Evolutionary conservation across 2,329 filamentous ascomycete species (phyloP).

Genomic region (Botrytis squamosa): DNA sequence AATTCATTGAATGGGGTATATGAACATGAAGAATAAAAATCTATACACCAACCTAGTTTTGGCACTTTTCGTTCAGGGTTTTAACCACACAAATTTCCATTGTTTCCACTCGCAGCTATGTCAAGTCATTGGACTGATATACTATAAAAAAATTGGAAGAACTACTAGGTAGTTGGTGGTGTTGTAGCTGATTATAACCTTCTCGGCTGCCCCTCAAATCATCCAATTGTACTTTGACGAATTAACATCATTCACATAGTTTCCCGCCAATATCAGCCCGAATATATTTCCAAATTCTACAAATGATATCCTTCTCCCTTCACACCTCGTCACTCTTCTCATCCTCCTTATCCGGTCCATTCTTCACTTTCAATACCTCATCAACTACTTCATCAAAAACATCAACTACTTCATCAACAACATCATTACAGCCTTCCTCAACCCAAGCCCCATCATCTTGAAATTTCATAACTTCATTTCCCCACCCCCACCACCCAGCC

Average conservation of each 20-base stretch:
- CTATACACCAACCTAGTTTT: background rate
- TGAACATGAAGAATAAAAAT: conserved; percentile 2
- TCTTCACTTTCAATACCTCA: background rate
- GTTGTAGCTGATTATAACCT: background rate
- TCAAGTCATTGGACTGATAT: background rate
- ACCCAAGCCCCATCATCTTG: conserved; percentile 55
- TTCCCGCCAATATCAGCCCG: background rate
- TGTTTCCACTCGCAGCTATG: background rate
- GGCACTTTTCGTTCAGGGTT: background rate
- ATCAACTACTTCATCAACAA: background rate
- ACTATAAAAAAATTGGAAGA: no score
- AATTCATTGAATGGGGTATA: conserved; percentile 1
- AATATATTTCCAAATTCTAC: background rate
- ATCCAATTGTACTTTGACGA: background rate
- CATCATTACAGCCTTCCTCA: background rate
- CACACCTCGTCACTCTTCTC: background rate
- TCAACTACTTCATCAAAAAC: background rate
- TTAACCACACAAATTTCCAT: background rate
- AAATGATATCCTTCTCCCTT: background rate
- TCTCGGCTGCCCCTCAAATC: background rate
- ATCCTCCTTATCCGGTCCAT: background rate
- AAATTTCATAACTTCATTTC: conserved; percentile 69
- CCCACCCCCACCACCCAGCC: conserved; percentile 76
- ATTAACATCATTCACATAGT: background rate
- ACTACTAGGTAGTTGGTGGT: background rate